These are phyloP conservation scores for Ananas comosus DNA, from an alignment of 176 grass and related monocot species.

Conservation along the genomic window DNA sequence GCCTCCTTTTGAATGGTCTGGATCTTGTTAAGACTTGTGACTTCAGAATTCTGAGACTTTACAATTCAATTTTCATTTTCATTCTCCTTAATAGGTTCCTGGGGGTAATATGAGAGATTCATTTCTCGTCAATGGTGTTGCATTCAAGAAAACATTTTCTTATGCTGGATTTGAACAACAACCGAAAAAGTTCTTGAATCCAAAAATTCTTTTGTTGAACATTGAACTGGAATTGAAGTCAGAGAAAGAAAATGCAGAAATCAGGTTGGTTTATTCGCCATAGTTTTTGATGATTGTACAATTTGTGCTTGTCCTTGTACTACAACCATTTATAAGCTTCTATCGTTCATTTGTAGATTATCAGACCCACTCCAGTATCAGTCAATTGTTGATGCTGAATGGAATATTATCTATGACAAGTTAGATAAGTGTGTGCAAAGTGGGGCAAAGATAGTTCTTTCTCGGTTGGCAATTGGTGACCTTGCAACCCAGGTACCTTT, in stretches of 20 bases:
- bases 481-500: conserved; percentile 81
- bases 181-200: conserved; percentile 85
- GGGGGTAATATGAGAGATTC: conserved; percentile 93
- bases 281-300: background rate
- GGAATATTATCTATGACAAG: conserved; percentile 99
- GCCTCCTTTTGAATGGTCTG: no score
- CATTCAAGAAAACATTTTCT: conserved; percentile 94
- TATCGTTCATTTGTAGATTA: conserved; percentile 30
- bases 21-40: no score
- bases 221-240: conserved; percentile 95
- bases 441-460: conserved; percentile 82
- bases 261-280: conserved; percentile 42
- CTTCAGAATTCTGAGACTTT: no score
- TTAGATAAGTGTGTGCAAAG: conserved; percentile 96
- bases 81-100: conserved; percentile 55
- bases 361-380: conserved; percentile 94
- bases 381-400: conserved; percentile 98
- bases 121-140: conserved; percentile 90
- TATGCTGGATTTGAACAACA: conserved; percentile 97
- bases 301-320: background rate
- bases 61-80: no score
- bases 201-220: conserved; percentile 86
- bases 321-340: background rate
- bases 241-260: conserved; percentile 98
- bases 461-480: conserved; percentile 87